phyloP scores from a whole-genome alignment of 2,329 filamentous ascomycete genomes.

The Colletotrichum higginsianum region DNA sequence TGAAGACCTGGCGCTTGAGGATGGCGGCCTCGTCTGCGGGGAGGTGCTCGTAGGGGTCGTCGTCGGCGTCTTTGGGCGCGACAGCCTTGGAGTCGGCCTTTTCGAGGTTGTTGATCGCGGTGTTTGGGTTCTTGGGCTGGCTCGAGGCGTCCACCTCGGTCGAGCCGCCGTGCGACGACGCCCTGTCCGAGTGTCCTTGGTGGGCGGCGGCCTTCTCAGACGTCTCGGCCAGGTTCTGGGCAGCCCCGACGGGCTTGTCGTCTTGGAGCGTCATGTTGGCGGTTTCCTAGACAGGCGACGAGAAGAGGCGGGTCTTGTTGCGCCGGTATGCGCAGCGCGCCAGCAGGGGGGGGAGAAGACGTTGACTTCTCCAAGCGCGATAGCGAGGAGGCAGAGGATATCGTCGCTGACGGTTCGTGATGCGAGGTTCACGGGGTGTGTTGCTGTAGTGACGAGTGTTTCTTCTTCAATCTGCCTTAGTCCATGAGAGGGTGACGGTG shows the following conservation, averaged over 20 bases:
- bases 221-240: constrained; percentile 46
- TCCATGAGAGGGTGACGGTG: neutral
- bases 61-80: constrained; percentile 57
- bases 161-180: constrained; percentile 56
- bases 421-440: neutral
- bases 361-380: constrained; percentile 11
- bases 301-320: constrained; percentile 23
- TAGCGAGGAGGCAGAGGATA: constrained; percentile 15
- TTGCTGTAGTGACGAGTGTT: neutral
- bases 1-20: constrained; percentile 77
- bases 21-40: constrained; percentile 76
- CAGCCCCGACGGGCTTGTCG: constrained; percentile 25
- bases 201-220: constrained; percentile 30
- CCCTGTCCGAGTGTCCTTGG: constrained; percentile 46
- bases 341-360: constrained; percentile 6
- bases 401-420: constrained; percentile 9
- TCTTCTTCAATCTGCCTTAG: neutral
- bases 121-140: constrained; percentile 40
- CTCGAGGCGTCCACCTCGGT: constrained; percentile 43
- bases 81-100: constrained; percentile 62
- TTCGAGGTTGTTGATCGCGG: constrained; percentile 49
- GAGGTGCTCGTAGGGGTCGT: constrained; percentile 73
- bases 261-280: constrained; percentile 30
- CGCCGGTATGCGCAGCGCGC: constrained; percentile 34
- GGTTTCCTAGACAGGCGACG: constrained; percentile 16